Conservation (phyloP, 2,329 filamentous ascomycete species). For the Neoarthrinium moseri region DNA sequence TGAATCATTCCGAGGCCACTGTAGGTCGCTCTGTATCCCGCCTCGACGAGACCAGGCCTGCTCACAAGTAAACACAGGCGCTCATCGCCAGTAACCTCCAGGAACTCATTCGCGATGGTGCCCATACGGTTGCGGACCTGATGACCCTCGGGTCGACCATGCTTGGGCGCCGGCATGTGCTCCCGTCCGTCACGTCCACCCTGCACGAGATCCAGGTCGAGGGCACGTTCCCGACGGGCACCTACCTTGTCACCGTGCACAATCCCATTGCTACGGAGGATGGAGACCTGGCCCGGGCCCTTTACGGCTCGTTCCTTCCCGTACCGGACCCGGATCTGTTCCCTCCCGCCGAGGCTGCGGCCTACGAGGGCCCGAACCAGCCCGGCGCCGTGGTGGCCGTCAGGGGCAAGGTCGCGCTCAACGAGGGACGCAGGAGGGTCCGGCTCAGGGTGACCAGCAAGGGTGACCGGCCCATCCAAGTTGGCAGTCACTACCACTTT, state of each 20-base stretch:
- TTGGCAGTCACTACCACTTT: conserved; percentile 95
- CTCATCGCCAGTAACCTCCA: conserved; percentile 87
- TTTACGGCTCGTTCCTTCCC: conserved; percentile 90
- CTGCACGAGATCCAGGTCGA: conserved; percentile 88
- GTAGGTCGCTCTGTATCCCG: conserved; percentile 46
- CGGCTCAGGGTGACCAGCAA: conserved; percentile 76
- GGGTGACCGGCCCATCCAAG: conserved; percentile 88
- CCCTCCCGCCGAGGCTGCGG: conserved; percentile 59
- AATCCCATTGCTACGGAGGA: conserved; percentile 84
- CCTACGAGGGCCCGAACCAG: conserved; percentile 65
- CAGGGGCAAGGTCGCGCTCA: conserved; percentile 65
- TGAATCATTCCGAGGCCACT: conserved; percentile 88
- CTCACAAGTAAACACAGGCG: conserved; percentile 45
- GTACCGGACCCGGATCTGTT: conserved; percentile 70
- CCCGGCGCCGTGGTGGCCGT: conserved; percentile 79
- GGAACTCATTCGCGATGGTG: conserved; percentile 96
- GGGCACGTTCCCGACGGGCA: conserved; percentile 87
- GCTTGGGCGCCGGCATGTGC: conserved; percentile 89
- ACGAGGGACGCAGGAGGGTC: conserved; percentile 71
- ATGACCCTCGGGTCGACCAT: conserved; percentile 90
- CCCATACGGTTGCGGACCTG: conserved; percentile 86
- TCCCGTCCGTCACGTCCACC: conserved; percentile 76
- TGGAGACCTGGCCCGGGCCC: conserved; percentile 78
- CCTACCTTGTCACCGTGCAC: conserved; percentile 92
- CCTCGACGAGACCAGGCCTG: not conserved